Conservation (phyloP, 805 yeast species). For the Zygosaccharomyces siamensis region DNA sequence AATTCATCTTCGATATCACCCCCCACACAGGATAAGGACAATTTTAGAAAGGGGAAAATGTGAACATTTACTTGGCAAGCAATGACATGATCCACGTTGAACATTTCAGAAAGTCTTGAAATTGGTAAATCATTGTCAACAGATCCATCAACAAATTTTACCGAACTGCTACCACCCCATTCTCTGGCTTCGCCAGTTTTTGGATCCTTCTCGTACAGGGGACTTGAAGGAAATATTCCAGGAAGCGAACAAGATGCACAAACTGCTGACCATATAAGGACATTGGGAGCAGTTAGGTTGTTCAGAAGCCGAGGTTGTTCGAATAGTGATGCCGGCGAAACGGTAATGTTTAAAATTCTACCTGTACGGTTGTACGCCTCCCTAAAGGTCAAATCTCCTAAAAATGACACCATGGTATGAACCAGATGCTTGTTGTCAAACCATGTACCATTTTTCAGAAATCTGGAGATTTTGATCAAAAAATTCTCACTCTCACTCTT, state of each 20-base stretch:
- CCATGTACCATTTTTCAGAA: conserved; percentile 84
- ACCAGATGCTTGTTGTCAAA: conserved; percentile 71
- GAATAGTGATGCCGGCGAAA: conserved; percentile 83
- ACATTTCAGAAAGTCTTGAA: conserved; percentile 88
- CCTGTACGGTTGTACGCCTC: conserved; percentile 96
- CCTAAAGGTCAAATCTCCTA: conserved; percentile 88
- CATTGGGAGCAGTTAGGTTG: conserved; percentile 76
- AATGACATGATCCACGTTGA: conserved; percentile 93
- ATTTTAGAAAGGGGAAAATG: conserved; percentile 77
- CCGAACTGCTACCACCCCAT: conserved; percentile 68
- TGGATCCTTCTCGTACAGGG: conserved; percentile 77
- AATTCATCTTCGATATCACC: conserved; percentile 61
- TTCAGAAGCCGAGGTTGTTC: conserved; percentile 86
- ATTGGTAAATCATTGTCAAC: conserved; percentile 93
- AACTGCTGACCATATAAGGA: conserved; percentile 80
- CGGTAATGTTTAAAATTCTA: conserved; percentile 86
- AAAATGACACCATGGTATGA: conserved; percentile 66
- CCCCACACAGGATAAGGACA: conserved; percentile 63
- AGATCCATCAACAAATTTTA: conserved; percentile 91
- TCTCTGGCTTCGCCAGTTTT: conserved; percentile 66
- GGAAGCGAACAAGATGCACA: conserved; percentile 95
- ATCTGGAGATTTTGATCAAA: conserved; percentile 47
- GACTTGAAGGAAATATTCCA: conserved; percentile 80
- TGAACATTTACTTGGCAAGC: conserved; percentile 98
- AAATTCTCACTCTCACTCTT: conserved; percentile 49